Evolutionary conservation across 371 early-diverging fungal genomes (phyloP), one percentile per base, ranked within the genome.

Genomic region (Mortierella sp.): DNA sequence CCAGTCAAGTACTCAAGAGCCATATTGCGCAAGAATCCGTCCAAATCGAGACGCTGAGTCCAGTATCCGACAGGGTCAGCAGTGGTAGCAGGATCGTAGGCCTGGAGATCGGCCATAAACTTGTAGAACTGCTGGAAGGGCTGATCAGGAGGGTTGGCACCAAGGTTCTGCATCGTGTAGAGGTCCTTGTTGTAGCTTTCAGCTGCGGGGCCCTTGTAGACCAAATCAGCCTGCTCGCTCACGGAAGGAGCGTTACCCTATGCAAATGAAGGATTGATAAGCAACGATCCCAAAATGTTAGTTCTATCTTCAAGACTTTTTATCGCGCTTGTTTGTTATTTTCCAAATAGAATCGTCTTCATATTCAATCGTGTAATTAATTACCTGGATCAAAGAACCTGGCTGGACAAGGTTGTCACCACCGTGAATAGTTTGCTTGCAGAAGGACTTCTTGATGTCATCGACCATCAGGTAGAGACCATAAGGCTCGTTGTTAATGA

Each of bases 391-490:
- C 30, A 86, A 57, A 50, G 86, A 83, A 6, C 76, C 65, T 50
- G 77, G 73, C 45, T 84, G 79, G 4, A 66, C 57, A 14, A 68
- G 57, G n/a, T 61, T 6, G 29, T 87, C 85, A 30, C 83, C 86
- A 30, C 84, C 84, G 19, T 81, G 64, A 65, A 88, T 67, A 1
- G 83, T 72, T 53, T 83, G 81, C 57, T 86, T 84, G 53, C 81
- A 60, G 43, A 84, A 74, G 28, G 82, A 83, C 57, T 82, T 85
- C 21, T 86, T 82, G 55, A 82, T 82, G 64, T 88, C 88, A 61
- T 88, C 88, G 64, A 84, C 86, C 81, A 88, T 77, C 62, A 88
- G 60, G 74, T 72, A 88, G n/a, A 88, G 75, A 58, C 88, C 88
- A 29, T 81, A 84, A n/a, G 84, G 64, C 52, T 81, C 81, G 51